Conservation (phyloP, 1,284 basidiomycete genomes). For the Neolentinus lepideus region DNA sequence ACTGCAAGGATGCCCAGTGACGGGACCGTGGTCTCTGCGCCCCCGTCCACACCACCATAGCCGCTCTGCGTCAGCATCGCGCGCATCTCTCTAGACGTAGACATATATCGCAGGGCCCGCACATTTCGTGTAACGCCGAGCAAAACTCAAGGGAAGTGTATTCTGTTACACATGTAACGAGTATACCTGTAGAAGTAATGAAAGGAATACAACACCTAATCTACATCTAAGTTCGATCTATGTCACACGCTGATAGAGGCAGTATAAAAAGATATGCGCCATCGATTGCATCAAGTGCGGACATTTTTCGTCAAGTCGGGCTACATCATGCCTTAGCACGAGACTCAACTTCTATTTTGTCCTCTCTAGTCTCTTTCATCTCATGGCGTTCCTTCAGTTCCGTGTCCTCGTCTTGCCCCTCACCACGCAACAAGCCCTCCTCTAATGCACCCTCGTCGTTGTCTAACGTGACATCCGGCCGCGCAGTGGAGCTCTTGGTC, state of each 20-base stretch:
- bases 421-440: conserved; percentile 21
- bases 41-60: not conserved
- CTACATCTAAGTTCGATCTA: not conserved
- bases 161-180: too few relatives aligned
- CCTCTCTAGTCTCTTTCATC: not conserved
- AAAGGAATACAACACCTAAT: not conserved
- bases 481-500: conserved; percentile 8
- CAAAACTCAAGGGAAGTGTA: too few relatives aligned
- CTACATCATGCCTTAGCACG: not conserved
- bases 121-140: too few relatives aligned
- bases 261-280: too few relatives aligned
- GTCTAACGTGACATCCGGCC: conserved; percentile 2
- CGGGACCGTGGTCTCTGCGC: conserved; percentile 1
- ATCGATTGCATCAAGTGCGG: too few relatives aligned
- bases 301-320: not conserved
- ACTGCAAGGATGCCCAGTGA: conserved; percentile 4
- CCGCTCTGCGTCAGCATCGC: not conserved
- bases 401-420: not conserved
- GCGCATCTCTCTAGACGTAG: too few relatives aligned
- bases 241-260: not conserved
- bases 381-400: not conserved
- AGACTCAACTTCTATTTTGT: not conserved
- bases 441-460: conserved; percentile 22
- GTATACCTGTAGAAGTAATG: too few relatives aligned
- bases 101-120: too few relatives aligned